These are phyloP conservation scores for Backusella circina DNA, from an alignment of 192 early-diverging fungal species.

Conservation along the genomic window DNA sequence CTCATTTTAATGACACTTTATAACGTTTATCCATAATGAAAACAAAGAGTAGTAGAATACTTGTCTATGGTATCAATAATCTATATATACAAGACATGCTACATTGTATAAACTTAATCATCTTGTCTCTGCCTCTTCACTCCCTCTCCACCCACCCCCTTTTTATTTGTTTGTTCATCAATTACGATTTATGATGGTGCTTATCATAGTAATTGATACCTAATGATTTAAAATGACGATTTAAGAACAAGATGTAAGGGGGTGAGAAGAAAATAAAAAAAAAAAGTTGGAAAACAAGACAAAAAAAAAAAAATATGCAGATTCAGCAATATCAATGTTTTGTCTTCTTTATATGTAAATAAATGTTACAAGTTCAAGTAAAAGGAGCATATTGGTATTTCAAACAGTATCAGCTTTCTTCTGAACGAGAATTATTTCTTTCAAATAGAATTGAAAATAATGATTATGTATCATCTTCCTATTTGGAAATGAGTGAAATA, in stretches of 20 bases:
- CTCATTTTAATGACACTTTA: too few species aligned
- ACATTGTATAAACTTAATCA: background rate
- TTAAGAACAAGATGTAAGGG: background rate
- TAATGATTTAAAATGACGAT: conserved; percentile 5
- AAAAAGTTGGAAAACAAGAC: background rate
- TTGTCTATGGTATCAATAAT: too few species aligned
- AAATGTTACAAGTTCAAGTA: background rate
- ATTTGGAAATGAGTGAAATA: background rate
- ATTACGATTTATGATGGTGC: background rate
- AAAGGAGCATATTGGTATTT: background rate
- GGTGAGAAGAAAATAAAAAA: background rate
- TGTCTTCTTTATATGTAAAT: background rate
- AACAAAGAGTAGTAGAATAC: too few species aligned
- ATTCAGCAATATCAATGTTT: background rate
- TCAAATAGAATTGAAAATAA: background rate
- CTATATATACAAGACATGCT: background rate
- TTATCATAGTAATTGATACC: background rate
- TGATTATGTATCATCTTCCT: background rate
- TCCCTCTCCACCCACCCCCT: background rate
- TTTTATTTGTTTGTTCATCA: background rate
- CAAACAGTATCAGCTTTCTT: background rate
- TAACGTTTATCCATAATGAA: too few species aligned
- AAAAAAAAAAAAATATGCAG: background rate
- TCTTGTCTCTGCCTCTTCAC: background rate
- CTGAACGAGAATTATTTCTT: background rate